Conservation (phyloP, 2,329 filamentous ascomycete genomes). For the Calonectria naviculata region DNA sequence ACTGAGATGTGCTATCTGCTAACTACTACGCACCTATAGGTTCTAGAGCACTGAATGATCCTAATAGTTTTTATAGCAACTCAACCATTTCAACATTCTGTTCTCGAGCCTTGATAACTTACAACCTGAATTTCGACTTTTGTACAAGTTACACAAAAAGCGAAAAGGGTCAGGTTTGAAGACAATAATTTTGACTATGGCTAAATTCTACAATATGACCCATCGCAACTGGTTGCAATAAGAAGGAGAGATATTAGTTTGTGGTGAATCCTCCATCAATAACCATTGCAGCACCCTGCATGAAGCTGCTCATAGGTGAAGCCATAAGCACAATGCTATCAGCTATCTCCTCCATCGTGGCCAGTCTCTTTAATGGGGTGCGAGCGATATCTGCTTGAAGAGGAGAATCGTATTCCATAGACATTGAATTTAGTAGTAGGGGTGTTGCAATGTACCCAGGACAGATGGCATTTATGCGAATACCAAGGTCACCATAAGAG, state of each 20-base stretch:
- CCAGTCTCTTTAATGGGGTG: conserved; percentile 60
- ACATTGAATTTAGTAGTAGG: conserved; percentile 43
- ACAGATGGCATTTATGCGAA: conserved; percentile 72
- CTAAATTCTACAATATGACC: background rate
- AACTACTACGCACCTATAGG: no score
- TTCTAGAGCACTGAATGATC: no score
- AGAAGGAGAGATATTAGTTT: conserved; percentile 30
- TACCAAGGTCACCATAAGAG: conserved; percentile 60
- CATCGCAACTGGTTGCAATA: background rate
- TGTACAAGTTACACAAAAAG: no score
- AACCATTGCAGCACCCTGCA: conserved; percentile 59
- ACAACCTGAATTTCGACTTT: no score
- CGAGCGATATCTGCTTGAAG: conserved; percentile 53
- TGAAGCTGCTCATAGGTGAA: conserved; percentile 63
- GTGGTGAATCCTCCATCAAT: conserved; percentile 58
- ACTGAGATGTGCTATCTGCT: no score
- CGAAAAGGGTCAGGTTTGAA: no score
- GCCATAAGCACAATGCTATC: conserved; percentile 63
- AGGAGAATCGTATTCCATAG: conserved; percentile 38
- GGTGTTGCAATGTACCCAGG: conserved; percentile 62
- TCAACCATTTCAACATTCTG: no score
- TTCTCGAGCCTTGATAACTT: no score
- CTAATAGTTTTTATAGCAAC: no score
- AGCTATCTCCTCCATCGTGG: conserved; percentile 62
- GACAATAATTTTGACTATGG: background rate